Conservation (phyloP, 2,329 filamentous ascomycete genomes). For the Diplodia mutila region DNA sequence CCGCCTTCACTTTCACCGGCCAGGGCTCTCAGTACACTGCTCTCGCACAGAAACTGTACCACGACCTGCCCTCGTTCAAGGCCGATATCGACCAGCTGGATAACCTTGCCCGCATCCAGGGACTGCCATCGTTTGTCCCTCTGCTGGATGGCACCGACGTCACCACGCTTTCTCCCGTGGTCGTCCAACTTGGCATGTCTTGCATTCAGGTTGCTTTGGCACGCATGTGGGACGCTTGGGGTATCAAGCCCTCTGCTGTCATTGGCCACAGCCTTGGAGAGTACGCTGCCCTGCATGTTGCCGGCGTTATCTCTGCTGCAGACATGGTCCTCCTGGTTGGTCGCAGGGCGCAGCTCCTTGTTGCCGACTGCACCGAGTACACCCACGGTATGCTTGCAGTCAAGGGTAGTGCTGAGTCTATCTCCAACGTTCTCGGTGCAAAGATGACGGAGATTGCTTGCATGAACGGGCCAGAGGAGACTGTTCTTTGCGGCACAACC, state of each 20-base stretch:
- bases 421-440: conserved; percentile 56
- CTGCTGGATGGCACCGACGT: conserved; percentile 55
- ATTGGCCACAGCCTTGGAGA: conserved; percentile 69
- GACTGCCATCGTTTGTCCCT: conserved; percentile 54
- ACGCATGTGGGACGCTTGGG: conserved; percentile 58
- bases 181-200: conserved; percentile 58
- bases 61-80: conserved; percentile 53
- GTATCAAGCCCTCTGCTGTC: conserved; percentile 57
- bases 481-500: conserved; percentile 69
- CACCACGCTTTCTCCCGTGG: conserved; percentile 54
- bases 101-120: conserved; percentile 51
- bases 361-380: conserved; percentile 65
- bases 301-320: conserved; percentile 70
- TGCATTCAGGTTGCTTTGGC: conserved; percentile 58
- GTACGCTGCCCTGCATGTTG: conserved; percentile 72
- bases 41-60: conserved; percentile 55
- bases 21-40: conserved; percentile 58
- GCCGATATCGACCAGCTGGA: conserved; percentile 55
- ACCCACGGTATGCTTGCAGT: conserved; percentile 71
- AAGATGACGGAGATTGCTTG: conserved; percentile 65
- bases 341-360: conserved; percentile 66
- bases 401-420: conserved; percentile 55
- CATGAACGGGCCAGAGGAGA: conserved; percentile 75
- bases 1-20: conserved; percentile 57
- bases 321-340: conserved; percentile 76